Conservation (phyloP, 1,284 basidiomycete species). For the Moesziomyces parantarcticus region DNA sequence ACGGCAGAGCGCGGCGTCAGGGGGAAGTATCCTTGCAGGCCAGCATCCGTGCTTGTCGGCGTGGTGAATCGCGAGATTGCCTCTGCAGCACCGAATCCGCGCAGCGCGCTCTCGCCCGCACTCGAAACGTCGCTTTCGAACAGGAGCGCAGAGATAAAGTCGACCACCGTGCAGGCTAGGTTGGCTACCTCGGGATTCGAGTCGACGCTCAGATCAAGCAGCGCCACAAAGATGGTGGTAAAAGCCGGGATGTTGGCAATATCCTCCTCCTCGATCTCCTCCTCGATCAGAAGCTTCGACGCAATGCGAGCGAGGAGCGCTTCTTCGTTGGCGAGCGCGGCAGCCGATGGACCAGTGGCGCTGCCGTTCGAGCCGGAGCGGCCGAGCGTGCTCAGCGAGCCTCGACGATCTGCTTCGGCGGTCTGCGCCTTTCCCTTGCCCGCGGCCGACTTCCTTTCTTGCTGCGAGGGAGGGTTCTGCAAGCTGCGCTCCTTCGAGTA, state of each 20-base stretch:
- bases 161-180: conserved; percentile 88
- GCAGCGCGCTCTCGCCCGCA: conserved; percentile 37
- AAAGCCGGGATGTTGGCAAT: conserved; percentile 83
- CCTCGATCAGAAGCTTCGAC: conserved; percentile 74
- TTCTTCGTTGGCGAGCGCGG: conserved; percentile 68
- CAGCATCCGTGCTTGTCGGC: conserved; percentile 55
- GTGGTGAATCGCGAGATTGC: conserved; percentile 54
- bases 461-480: conserved; percentile 19
- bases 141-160: conserved; percentile 89
- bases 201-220: conserved; percentile 91
- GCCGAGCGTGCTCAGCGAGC: conserved; percentile 14
- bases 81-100: conserved; percentile 40
- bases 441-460: conserved; percentile 14
- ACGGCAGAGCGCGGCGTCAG: conserved; percentile 64
- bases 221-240: conserved; percentile 88
- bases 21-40: conserved; percentile 69
- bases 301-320: conserved; percentile 79
- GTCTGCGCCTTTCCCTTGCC: conserved; percentile 18
- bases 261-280: conserved; percentile 79
- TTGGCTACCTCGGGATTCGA: conserved; percentile 91
- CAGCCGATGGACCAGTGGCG: conserved; percentile 13
- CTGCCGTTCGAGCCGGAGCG: conserved; percentile 15
- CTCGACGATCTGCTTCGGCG: conserved; percentile 7
- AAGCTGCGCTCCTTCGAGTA: conserved; percentile 74
- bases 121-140: conserved; percentile 84